These are phyloP conservation scores for Fusarium virguliforme DNA, from an alignment of 2,329 filamentous ascomycete species.

Conservation along the genomic window DNA sequence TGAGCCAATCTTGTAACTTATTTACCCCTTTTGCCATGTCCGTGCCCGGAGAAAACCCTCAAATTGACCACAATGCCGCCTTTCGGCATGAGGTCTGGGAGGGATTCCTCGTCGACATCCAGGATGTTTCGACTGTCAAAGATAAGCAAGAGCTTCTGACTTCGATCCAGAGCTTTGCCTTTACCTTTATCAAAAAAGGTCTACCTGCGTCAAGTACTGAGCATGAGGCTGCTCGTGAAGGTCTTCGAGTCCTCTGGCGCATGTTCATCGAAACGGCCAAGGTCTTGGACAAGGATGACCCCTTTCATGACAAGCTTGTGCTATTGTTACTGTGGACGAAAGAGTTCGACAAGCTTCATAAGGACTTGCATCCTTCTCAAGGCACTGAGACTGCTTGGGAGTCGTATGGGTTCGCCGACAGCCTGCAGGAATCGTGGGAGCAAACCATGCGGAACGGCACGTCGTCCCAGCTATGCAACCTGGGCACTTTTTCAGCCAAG, in stretches of 20 bases:
- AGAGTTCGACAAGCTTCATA: background rate
- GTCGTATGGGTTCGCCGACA: slow-evolving; percentile 16
- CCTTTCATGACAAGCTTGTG: slow-evolving; percentile 22
- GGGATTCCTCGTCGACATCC: background rate
- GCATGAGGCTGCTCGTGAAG: background rate
- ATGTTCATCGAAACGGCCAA: slow-evolving; percentile 1
- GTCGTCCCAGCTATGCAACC: background rate
- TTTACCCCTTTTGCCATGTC: background rate
- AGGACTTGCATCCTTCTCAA: background rate
- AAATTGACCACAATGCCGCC: background rate
- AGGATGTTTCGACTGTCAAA: background rate
- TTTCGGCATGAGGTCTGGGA: background rate
- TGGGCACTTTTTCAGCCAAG: slow-evolving; percentile 26
- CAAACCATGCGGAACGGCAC: background rate
- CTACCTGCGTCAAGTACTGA: too few species aligned
- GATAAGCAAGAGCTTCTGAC: background rate
- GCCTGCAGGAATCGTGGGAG: slow-evolving; percentile 16
- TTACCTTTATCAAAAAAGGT: background rate
- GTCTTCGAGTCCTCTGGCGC: slow-evolving; percentile 1
- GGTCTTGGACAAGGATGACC: background rate
- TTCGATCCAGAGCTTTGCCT: slow-evolving; percentile 3
- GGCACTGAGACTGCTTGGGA: background rate
- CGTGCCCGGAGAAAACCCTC: background rate
- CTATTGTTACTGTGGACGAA: slow-evolving; percentile 17
- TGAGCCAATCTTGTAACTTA: too few species aligned